Evolutionary conservation across 2,329 filamentous ascomycete genomes (phyloP).

Genomic region (Colletotrichum camelliae): DNA sequence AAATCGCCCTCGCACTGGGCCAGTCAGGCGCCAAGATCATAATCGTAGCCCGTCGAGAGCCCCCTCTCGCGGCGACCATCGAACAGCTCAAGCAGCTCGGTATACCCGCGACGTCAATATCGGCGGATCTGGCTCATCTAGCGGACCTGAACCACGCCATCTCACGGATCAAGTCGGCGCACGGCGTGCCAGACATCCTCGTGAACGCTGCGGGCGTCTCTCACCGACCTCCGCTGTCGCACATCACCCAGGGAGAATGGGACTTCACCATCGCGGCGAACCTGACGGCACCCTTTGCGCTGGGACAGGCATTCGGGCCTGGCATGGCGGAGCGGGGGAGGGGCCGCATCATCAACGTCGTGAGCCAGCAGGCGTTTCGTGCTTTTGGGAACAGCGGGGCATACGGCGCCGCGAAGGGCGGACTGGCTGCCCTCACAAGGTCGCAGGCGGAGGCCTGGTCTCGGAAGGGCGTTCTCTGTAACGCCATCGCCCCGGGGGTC

Average conservation of each 20-base stretch:
- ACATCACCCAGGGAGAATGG: conserved; percentile 32
- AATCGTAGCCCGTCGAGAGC: conserved; percentile 31
- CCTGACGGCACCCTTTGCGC: conserved; percentile 35
- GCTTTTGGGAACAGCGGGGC: conserved; percentile 38
- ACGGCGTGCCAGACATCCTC: conserved; percentile 35
- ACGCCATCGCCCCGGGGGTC: conserved; percentile 36
- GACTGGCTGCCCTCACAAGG: conserved; percentile 33
- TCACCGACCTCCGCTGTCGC: conserved; percentile 32
- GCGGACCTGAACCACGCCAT: conserved; percentile 26
- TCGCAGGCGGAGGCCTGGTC: conserved; percentile 41
- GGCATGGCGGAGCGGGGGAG: conserved; percentile 34
- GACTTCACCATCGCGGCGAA: conserved; percentile 36
- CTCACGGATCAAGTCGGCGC: conserved; percentile 1
- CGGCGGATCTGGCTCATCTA: conserved; percentile 23
- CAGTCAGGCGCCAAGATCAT: conserved; percentile 34
- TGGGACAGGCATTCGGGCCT: conserved; percentile 36
- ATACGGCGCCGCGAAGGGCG: conserved; percentile 36
- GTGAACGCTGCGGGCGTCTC: conserved; percentile 37
- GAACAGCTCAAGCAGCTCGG: conserved; percentile 28
- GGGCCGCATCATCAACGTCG: conserved; percentile 38
- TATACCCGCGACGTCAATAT: conserved; percentile 26
- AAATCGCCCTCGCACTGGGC: conserved; percentile 33
- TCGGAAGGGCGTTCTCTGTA: conserved; percentile 35
- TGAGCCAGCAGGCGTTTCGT: conserved; percentile 35
- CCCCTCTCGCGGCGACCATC: conserved; percentile 28